phyloP scores from a whole-genome alignment of 1,284 basidiomycete genomes.

The Heliocybe sulcata region DNA sequence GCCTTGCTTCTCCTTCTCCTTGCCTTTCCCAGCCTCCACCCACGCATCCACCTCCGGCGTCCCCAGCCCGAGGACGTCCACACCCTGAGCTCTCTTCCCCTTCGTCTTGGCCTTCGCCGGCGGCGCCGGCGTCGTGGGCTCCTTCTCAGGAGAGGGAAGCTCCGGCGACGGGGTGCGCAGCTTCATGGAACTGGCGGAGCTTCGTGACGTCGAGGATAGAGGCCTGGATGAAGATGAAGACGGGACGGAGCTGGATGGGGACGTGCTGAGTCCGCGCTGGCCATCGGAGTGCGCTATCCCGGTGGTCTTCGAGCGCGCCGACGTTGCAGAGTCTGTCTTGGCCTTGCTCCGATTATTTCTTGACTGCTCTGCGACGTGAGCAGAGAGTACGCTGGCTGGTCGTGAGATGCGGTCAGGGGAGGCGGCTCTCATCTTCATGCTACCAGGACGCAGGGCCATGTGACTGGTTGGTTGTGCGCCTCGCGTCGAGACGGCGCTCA shows the following conservation, averaged over 20 bases:
- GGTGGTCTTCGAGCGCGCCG: not conserved
- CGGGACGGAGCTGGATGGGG: conserved; percentile 8
- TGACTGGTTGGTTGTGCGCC: not conserved
- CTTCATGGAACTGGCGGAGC: conserved; percentile 6
- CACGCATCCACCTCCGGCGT: conserved; percentile 44
- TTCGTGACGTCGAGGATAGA: conserved; percentile 11
- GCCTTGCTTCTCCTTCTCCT: conserved; percentile 10
- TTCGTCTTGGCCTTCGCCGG: conserved; percentile 19
- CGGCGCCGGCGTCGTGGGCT: conserved; percentile 36
- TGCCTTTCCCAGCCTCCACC: conserved; percentile 26
- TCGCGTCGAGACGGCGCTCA: not conserved
- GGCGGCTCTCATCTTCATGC: too few relatives aligned
- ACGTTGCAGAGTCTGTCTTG: not conserved
- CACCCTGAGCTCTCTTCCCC: conserved; percentile 11
- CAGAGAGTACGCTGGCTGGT: too few relatives aligned
- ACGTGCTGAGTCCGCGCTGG: conserved; percentile 4
- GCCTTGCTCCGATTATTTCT: not conserved
- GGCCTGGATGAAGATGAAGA: conserved; percentile 9
- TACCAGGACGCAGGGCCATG: too few relatives aligned
- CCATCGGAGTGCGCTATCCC: not conserved
- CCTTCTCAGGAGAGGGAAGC: conserved; percentile 28
- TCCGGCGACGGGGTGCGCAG: conserved; percentile 47
- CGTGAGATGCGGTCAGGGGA: too few relatives aligned
- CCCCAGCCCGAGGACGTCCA: conserved; percentile 33
- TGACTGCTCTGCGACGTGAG: too few relatives aligned